A percentile compares a stretch with the other conserved stretches of the same genome.
These are phyloP conservation scores for Elsinoe fawcettii DNA, from an alignment of 2,329 filamentous ascomycete species.

Conservation along the genomic window DNA sequence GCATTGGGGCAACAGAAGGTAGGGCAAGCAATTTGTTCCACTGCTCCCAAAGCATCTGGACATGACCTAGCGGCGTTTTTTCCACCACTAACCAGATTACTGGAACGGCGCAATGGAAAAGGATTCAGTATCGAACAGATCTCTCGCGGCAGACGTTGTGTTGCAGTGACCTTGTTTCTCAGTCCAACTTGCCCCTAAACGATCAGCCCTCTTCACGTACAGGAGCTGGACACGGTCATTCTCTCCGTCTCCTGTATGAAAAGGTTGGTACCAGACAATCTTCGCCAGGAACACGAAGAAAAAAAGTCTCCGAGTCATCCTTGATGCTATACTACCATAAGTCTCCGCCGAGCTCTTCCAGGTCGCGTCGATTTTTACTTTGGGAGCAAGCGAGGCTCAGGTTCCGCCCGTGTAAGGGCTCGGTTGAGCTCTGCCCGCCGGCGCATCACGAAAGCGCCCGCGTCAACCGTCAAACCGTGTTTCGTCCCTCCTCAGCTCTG, in stretches of 20 bases:
- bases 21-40: not conserved
- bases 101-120: not conserved
- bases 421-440: not conserved
- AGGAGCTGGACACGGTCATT: not conserved
- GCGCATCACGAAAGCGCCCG: not conserved
- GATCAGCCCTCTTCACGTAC: not conserved
- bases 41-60: not conserved
- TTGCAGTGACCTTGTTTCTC: not conserved
- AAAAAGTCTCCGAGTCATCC: not conserved
- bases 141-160: not conserved
- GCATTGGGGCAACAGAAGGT: not conserved
- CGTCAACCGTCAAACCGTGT: not conserved
- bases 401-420: not conserved
- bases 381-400: not conserved
- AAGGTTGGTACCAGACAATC: not conserved
- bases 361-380: not conserved
- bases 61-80: constrained; percentile 3
- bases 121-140: not conserved
- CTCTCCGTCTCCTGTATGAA: not conserved
- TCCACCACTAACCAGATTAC: constrained; percentile 2
- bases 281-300: not conserved
- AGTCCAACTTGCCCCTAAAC: not conserved
- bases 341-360: not conserved
- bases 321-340: too few species aligned
- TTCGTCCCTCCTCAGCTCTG: not conserved